Evolutionary conservation across 1,284 basidiomycete species (phyloP), one percentile per base, ranked within the genome.

Genomic region (Ganoderma meredithae): DNA sequence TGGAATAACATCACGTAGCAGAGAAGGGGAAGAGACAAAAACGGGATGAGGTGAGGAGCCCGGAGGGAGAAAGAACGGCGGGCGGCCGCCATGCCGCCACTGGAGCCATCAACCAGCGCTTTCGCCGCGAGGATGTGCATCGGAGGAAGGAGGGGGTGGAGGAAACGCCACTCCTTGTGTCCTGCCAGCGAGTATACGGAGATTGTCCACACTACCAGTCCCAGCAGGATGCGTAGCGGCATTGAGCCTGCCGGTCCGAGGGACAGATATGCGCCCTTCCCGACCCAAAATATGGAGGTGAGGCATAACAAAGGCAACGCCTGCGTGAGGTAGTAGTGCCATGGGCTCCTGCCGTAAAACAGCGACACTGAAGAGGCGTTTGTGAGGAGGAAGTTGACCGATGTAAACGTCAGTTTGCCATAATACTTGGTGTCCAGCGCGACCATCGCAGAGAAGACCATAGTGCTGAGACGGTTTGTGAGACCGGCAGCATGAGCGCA

Each of bases 111-210:
- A 52, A 90, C 84, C 17, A 97, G 80, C 2, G 91, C 88, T 67
- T 89, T 90, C 0, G 95, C 83, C 33, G 94, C 92, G 66, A 98
- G 86, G 31, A 97, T 75, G 71, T 97, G 90, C 53, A 98, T 81
- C n/a, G 95, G 80, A 0, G 97, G 96, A 0, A 99, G 83, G 4
- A 99, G 78, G 0, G 97, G 96, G 74, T 99, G 97, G 3, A 99
- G 82, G 81, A 99, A 99, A 3, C 98, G 85, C 93, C 96, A 98
- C 83, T 99, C 98, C 74, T 99, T 99, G 81, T 98, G 95, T 1
- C 92, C 89, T 8, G 93, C 86, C 13, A 93, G 76, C 0, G 97
- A 98, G 76, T 96, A 94, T 8, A 91, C 79, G 1, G 77, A 76
- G n/a, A 92, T 80, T 0, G 91, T 91, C 88, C 94, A 93, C 19